These are phyloP conservation scores for Allium cepa DNA, from an alignment of 106 monocot genomes.

Conservation along the genomic window DNA sequence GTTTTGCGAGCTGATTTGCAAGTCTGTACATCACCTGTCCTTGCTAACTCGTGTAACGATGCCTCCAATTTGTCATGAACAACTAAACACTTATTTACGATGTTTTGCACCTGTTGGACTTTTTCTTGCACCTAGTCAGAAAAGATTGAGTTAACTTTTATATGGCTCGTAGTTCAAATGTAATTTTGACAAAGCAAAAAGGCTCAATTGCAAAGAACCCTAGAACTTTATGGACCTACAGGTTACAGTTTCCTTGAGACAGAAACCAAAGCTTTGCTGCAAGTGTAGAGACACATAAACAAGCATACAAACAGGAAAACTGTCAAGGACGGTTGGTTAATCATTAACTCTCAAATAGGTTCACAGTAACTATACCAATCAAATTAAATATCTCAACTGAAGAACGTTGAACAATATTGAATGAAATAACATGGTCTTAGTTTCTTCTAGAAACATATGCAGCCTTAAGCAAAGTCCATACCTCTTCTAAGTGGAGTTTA, in stretches of 20 bases:
- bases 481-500: constrained; percentile 90
- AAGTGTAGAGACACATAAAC: no score
- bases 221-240: no score
- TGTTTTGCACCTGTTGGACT: constrained; percentile 55
- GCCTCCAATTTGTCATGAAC: constrained; percentile 81
- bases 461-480: constrained; percentile 8
- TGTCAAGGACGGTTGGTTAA: no score
- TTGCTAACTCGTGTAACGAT: constrained; percentile 76
- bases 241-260: no score
- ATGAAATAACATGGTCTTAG: neutral
- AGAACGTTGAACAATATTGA: neutral
- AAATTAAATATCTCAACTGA: neutral
- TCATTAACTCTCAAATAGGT: no score
- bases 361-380: neutral
- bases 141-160: neutral
- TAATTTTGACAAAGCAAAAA: no score
- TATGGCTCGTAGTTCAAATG: no score
- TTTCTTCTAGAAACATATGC: neutral
- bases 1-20: constrained; percentile 79
- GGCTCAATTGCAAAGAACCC: no score
- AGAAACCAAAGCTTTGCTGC: no score
- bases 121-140: constrained; percentile 63
- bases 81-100: constrained; percentile 56
- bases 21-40: constrained; percentile 77
- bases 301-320: no score